phyloP scores from a whole-genome alignment of 495 filamentous ascomycete species.

The Apodospora peruviana region DNA sequence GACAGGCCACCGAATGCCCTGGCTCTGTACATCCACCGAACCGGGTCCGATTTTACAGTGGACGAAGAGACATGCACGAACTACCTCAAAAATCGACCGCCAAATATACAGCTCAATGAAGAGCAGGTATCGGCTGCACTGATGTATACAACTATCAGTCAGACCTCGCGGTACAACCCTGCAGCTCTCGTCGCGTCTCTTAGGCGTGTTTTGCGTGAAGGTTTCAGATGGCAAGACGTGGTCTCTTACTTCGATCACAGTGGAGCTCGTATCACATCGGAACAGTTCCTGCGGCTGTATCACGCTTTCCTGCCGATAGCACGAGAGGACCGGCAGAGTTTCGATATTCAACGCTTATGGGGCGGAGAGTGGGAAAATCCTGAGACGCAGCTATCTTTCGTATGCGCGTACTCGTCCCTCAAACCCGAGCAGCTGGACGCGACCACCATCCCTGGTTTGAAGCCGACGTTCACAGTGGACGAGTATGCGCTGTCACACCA shows the following conservation, averaged over 20 bases:
- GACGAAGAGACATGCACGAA: conserved; percentile 43
- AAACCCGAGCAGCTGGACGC: conserved; percentile 70
- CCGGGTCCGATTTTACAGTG: conserved; percentile 55
- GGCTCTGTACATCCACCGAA: conserved; percentile 70
- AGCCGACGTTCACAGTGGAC: conserved; percentile 67
- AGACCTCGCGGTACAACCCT: conserved; percentile 66
- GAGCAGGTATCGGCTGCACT: conserved; percentile 76
- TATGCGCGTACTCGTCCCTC: conserved; percentile 71
- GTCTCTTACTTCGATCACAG: conserved; percentile 79
- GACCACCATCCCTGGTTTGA: conserved; percentile 72
- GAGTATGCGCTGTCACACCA: conserved; percentile 70
- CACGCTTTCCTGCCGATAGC: conserved; percentile 67
- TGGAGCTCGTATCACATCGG: conserved; percentile 63
- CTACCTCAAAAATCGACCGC: conserved; percentile 59
- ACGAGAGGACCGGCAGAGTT: conserved; percentile 41
- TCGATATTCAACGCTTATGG: conserved; percentile 83
- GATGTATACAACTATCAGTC: conserved; percentile 67
- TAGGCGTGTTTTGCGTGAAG: conserved; percentile 37
- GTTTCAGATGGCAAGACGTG: conserved; percentile 77
- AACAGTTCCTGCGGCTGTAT: conserved; percentile 77
- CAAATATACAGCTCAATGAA: conserved; percentile 66
- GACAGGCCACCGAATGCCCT: conserved; percentile 59
- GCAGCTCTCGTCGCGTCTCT: conserved; percentile 62
- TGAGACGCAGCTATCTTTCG: conserved; percentile 83
- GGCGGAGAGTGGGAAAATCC: conserved; percentile 82